Conservation (phyloP, 2,329 filamentous ascomycete species). For the Lizonia empirigonia region DNA sequence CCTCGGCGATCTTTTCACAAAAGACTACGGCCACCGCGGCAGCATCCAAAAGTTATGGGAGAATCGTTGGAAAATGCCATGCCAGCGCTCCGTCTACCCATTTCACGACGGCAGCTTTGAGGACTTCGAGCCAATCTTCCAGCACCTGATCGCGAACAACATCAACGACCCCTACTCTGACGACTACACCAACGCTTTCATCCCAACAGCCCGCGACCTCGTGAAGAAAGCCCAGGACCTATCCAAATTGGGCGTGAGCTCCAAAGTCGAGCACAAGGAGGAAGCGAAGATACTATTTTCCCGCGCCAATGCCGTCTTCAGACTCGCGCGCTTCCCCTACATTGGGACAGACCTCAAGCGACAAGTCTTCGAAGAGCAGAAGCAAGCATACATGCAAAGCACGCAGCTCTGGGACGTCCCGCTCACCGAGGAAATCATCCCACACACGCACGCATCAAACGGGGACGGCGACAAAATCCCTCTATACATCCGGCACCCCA, state of each 20-base stretch:
- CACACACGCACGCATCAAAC: conserved; percentile 58
- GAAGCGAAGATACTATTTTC: conserved; percentile 66
- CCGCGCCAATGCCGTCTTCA: conserved; percentile 72
- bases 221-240: conserved; percentile 58
- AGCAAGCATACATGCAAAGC: conserved; percentile 65
- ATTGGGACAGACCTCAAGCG: conserved; percentile 58
- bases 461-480: conserved; percentile 63
- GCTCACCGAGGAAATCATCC: conserved; percentile 64
- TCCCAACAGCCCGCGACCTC: conserved; percentile 64
- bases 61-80: conserved; percentile 44
- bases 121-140: conserved; percentile 69
- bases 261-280: conserved; percentile 53
- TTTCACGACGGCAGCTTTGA: conserved; percentile 73
- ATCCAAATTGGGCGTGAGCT: conserved; percentile 7
- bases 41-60: conserved; percentile 44
- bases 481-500: conserved; percentile 67
- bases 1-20: conserved; percentile 44
- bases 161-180: conserved; percentile 69
- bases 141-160: conserved; percentile 52
- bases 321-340: conserved; percentile 72
- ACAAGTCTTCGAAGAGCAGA: conserved; percentile 68
- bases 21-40: conserved; percentile 45
- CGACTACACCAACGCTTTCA: conserved; percentile 67
- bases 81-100: conserved; percentile 62
- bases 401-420: conserved; percentile 54